Conservation (phyloP, 2,329 filamentous ascomycete genomes). For the Cadophora sp. region DNA sequence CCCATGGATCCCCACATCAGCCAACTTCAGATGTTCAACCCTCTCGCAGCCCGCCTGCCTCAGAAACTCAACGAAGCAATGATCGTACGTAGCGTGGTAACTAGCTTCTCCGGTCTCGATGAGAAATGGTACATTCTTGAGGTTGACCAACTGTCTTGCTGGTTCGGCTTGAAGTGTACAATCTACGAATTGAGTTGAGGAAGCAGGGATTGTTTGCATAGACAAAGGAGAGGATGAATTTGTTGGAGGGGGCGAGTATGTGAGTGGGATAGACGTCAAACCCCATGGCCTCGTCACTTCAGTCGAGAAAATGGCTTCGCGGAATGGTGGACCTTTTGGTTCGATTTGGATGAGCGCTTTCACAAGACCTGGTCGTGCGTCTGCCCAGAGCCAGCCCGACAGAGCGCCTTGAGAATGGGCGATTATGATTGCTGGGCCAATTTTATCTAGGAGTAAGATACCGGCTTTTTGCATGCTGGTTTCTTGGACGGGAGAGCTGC, state of each 20-base stretch:
- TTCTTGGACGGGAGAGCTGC: constrained; percentile 48
- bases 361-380: constrained; percentile 51
- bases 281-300: constrained; percentile 51
- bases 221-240: constrained; percentile 48
- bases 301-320: constrained; percentile 48
- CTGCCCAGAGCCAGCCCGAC: constrained; percentile 51
- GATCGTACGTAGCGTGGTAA: constrained; percentile 55
- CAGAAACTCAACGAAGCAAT: constrained; percentile 51
- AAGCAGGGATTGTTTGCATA: constrained; percentile 41
- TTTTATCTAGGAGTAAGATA: constrained; percentile 42
- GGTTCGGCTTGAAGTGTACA: constrained; percentile 48
- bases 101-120: constrained; percentile 52
- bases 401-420: constrained; percentile 54
- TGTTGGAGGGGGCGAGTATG: constrained; percentile 53
- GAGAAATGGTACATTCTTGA: constrained; percentile 47
- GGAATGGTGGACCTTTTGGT: constrained; percentile 56
- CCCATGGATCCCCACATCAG: constrained; percentile 49
- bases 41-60: constrained; percentile 51
- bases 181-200: constrained; percentile 35
- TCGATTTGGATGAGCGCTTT: constrained; percentile 54
- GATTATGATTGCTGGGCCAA: constrained; percentile 38
- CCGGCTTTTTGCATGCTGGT: constrained; percentile 49
- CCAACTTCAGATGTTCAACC: constrained; percentile 48
- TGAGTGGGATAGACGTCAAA: constrained; percentile 56
- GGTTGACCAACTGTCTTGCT: constrained; percentile 47